Evolutionary conservation across 2,329 filamentous ascomycete genomes (phyloP).

Genomic region (Fusarium torulosum): DNA sequence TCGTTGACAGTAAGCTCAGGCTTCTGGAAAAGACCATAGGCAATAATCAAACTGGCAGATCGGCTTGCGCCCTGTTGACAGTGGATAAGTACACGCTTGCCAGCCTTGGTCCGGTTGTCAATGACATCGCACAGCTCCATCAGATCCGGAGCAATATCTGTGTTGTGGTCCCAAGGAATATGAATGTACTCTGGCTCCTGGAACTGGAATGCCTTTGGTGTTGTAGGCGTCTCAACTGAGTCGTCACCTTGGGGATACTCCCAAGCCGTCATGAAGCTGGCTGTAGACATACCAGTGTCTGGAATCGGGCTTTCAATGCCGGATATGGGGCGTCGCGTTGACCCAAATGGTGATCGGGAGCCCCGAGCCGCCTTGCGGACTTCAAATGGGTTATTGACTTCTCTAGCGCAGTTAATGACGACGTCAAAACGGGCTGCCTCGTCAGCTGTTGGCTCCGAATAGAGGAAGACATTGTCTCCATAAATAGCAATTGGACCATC

Average conservation of each 20-base stretch:
- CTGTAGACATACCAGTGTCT: slow-evolving; percentile 69
- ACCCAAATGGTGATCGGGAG: slow-evolving; percentile 48
- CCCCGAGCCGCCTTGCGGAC: slow-evolving; percentile 47
- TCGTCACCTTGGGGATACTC: slow-evolving; percentile 63
- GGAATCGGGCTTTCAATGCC: slow-evolving; percentile 58
- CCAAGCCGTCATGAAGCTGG: slow-evolving; percentile 72
- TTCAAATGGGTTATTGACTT: slow-evolving; percentile 82
- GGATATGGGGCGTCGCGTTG: slow-evolving; percentile 49
- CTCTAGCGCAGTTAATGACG: slow-evolving; percentile 85
- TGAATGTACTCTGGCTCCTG: slow-evolving; percentile 85
- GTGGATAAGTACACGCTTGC: slow-evolving; percentile 84
- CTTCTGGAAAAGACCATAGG: slow-evolving; percentile 84
- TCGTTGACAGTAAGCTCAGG: slow-evolving; percentile 83
- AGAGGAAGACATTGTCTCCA: slow-evolving; percentile 80
- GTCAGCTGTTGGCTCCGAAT: slow-evolving; percentile 82
- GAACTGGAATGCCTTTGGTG: slow-evolving; percentile 63
- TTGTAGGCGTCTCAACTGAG: slow-evolving; percentile 63
- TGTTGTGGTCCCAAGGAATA: slow-evolving; percentile 90
- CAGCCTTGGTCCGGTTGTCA: slow-evolving; percentile 76
- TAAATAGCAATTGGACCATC: slow-evolving; percentile 87
- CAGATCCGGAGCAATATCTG: slow-evolving; percentile 83
- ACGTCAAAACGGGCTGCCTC: slow-evolving; percentile 84
- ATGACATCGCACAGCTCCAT: slow-evolving; percentile 81
- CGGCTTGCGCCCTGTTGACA: slow-evolving; percentile 89
- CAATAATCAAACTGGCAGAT: slow-evolving; percentile 87